phyloP scores from a whole-genome alignment of 1,284 basidiomycete genomes.

The Moesziomyces antarcticus region DNA sequence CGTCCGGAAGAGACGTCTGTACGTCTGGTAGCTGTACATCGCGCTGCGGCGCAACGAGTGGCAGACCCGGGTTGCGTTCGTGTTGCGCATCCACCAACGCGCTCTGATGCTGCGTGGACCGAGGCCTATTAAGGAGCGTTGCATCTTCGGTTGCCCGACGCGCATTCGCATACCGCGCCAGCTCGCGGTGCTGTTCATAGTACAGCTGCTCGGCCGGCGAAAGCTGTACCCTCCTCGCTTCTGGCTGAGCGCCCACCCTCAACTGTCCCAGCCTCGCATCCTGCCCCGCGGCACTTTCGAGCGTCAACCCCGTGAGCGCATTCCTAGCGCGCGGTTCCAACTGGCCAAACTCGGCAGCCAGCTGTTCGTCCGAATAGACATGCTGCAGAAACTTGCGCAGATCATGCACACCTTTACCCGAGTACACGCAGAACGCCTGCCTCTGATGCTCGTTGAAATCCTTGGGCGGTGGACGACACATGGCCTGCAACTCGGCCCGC shows the following conservation, averaged over 20 bases:
- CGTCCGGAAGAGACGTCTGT: too few species aligned
- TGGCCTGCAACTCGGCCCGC: constrained; percentile 84
- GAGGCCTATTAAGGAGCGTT: constrained; percentile 6
- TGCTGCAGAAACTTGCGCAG: constrained; percentile 74
- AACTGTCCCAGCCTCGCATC: neutral
- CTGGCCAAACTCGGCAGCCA: constrained; percentile 47
- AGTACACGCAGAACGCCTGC: constrained; percentile 95
- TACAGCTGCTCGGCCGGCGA: constrained; percentile 35
- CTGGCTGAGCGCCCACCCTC: neutral
- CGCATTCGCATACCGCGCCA: constrained; percentile 30
- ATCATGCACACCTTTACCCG: constrained; percentile 86
- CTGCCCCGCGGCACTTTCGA: neutral
- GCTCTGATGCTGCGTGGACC: neutral
- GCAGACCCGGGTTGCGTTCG: constrained; percentile 29
- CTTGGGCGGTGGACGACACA: constrained; percentile 86
- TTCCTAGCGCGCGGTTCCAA: constrained; percentile 39
- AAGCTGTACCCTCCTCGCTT: constrained; percentile 4
- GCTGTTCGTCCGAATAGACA: constrained; percentile 51
- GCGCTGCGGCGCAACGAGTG: constrained; percentile 7
- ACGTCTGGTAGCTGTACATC: too few species aligned
- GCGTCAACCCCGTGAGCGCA: constrained; percentile 21
- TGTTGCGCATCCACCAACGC: constrained; percentile 22
- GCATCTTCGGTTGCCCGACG: constrained; percentile 29
- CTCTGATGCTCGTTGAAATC: constrained; percentile 93
- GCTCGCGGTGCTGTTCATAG: constrained; percentile 36